phyloP scores from a whole-genome alignment of 495 filamentous ascomycete species.

The Cetradonia linearis region DNA sequence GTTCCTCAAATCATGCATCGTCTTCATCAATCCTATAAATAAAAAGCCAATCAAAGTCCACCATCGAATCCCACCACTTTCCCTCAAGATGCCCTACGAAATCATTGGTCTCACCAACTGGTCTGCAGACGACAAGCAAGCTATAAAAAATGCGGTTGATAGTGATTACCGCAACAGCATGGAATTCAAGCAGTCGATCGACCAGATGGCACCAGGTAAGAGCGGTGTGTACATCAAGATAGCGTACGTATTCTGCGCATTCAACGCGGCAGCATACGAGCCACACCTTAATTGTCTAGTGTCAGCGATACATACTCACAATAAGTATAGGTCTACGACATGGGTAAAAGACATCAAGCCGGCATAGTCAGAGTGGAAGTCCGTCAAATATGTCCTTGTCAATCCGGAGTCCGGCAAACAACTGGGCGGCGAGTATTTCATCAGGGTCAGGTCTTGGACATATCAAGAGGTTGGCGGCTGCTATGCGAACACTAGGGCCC shows the following conservation, averaged over 20 bases:
- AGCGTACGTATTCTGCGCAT: background rate
- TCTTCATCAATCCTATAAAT: no score
- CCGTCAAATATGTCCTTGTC: background rate
- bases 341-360: background rate
- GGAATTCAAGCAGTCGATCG: background rate
- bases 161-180: background rate
- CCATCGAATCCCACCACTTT: background rate
- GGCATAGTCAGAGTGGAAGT: background rate
- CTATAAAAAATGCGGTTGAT: background rate
- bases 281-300: background rate
- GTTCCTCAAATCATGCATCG: background rate
- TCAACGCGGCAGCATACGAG: background rate
- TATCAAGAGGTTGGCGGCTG: background rate
- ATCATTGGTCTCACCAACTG: background rate
- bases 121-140: background rate
- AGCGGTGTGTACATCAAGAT: background rate
- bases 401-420: background rate
- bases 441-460: background rate
- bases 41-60: background rate
- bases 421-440: background rate
- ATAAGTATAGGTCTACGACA: background rate
- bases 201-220: background rate
- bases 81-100: background rate
- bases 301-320: background rate
- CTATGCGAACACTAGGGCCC: background rate